Base-by-base conservation (phyloP, 139 green algal genomes). In the Spirogloea muscicola region DNA sequence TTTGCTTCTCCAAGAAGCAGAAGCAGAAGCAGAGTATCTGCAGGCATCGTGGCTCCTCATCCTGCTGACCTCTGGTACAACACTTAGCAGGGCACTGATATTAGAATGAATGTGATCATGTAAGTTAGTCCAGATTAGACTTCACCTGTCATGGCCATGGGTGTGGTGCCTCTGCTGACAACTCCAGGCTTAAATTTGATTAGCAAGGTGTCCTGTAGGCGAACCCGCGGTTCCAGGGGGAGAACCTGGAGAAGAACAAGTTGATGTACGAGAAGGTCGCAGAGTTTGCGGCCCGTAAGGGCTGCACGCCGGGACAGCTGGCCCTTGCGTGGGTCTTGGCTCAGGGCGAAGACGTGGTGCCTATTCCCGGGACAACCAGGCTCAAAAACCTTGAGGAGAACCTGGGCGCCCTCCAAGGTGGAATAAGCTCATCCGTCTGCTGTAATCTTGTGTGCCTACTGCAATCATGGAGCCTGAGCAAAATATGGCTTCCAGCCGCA, bases 291-390 rank as follows among this genome's bases (percentile, higher is more conserved):
- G 33, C 52, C 5, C 63, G 65, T 48, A 92, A 92, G 74, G 85
- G 84, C 1, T 84, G 65, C 71, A 91, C 83, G 2, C 58, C 85
- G 21, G 84, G 62, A 10, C 89, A 94, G 86, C 62, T 94, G 62
- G 86, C 89, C 9, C 82, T 94, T 52, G 87, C 89, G 0, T 94
- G 89, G 89, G 72, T 94, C 58, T 77, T 88, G 33, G 39, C 68
- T 0, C 85, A 87, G 48, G 89, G 88, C 0, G 51, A 83, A 18
- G 88, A 92, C 59, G 83, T 93, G 1, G 74, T 91, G 57, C 84
- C 89, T 46, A 93, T 93, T 44, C 88, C 88, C 84, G 46, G 46
- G 46, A 55, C 46, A 21, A 55, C 46, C 46, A 55, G 21, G 46
- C 21, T 55, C 46, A 21, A 21, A 21, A 55, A 55, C 46, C 46